These are phyloP conservation scores for Malassezia pachydermatis DNA, from an alignment of 1,284 basidiomycete genomes.

Conservation along the genomic window DNA sequence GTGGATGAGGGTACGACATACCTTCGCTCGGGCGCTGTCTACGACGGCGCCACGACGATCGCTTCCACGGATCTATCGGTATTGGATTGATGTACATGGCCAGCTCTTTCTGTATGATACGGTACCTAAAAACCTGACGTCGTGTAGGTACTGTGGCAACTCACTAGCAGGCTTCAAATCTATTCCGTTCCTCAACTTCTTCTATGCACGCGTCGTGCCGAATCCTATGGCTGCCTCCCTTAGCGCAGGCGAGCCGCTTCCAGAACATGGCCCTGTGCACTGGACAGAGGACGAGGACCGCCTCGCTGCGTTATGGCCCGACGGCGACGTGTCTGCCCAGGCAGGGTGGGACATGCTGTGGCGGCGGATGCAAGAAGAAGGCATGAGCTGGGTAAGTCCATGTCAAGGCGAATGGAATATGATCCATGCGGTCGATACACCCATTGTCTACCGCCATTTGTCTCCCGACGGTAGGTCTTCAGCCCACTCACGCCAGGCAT, in stretches of 20 bases:
- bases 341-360: slow-evolving; percentile 3
- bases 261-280: background rate
- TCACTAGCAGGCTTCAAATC: slow-evolving; percentile 20
- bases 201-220: slow-evolving; percentile 11
- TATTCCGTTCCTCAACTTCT: slow-evolving; percentile 17
- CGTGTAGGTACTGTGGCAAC: slow-evolving; percentile 27
- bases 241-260: background rate
- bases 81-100: slow-evolving; percentile 46
- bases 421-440: slow-evolving; percentile 39
- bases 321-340: slow-evolving; percentile 14
- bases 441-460: slow-evolving; percentile 44
- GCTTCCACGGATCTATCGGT: slow-evolving; percentile 32
- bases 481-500: slow-evolving; percentile 4
- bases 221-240: background rate
- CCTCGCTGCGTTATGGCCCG: slow-evolving; percentile 1
- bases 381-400: slow-evolving; percentile 39
- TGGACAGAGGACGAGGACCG: slow-evolving; percentile 14
- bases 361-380: slow-evolving; percentile 21
- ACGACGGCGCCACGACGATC: background rate
- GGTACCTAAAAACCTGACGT: slow-evolving; percentile 45
- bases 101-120: slow-evolving; percentile 46
- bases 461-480: background rate
- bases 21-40: background rate
- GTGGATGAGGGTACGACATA: background rate
- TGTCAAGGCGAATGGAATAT: slow-evolving; percentile 45